These are phyloP conservation scores for Fusarium buharicum DNA, from an alignment of 2,329 filamentous ascomycete genomes.

Conservation along the genomic window DNA sequence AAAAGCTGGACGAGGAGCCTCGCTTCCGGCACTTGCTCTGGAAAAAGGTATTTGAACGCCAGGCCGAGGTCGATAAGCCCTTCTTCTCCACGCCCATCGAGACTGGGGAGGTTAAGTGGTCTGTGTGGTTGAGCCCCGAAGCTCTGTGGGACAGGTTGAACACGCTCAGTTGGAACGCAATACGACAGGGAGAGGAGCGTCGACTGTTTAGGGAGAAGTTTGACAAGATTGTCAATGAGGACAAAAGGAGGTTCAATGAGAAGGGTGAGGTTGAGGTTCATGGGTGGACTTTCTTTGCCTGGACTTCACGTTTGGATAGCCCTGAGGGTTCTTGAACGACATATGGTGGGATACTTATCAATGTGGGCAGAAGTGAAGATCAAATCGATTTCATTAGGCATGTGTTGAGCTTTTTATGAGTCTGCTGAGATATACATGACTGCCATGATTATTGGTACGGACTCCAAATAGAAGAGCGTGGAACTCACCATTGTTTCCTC, in stretches of 20 bases:
- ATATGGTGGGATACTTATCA: not conserved
- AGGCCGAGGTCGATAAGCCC: constrained; percentile 59
- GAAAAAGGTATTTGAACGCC: constrained; percentile 71
- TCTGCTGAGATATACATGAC: constrained; percentile 79
- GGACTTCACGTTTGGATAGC: constrained; percentile 61
- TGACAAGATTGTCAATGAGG: constrained; percentile 62
- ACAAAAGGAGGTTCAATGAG: constrained; percentile 67
- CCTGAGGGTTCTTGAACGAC: constrained; percentile 1
- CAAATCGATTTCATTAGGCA: constrained; percentile 27
- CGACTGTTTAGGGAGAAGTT: constrained; percentile 61
- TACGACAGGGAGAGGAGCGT: constrained; percentile 63
- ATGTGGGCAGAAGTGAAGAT: constrained; percentile 11
- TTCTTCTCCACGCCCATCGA: constrained; percentile 71
- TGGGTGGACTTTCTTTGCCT: constrained; percentile 70
- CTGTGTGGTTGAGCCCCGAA: constrained; percentile 67
- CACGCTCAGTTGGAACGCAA: constrained; percentile 75
- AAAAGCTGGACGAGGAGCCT: constrained; percentile 65
- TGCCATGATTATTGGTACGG: constrained; percentile 47
- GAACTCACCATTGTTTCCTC: constrained; percentile 90
- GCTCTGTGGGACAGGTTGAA: constrained; percentile 71
- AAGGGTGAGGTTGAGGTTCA: constrained; percentile 72
- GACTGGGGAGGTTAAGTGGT: constrained; percentile 54
- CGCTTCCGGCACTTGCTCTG: constrained; percentile 74
- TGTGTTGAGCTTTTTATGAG: constrained; percentile 50
- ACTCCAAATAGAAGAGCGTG: not conserved